Base-by-base conservation (phyloP, 441 rosid genomes). In the Mallotus japonicus region DNA sequence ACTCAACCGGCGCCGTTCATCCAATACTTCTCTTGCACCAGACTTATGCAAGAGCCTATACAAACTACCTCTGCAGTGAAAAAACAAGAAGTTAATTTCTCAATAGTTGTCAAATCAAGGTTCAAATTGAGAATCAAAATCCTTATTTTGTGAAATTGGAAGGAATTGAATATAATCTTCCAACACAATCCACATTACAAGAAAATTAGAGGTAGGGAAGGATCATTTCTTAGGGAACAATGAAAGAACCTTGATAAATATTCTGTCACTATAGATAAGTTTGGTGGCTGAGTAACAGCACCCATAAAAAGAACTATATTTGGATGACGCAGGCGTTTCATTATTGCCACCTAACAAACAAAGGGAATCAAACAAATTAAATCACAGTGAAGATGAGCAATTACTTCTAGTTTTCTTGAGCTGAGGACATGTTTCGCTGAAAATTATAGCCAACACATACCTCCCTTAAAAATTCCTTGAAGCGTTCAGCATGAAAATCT, bases 301-400 rank as follows among this genome's bases (percentile, higher is more conserved):
- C 99, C 99, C 99, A 96, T 96, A 77, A 93, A 96, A 65, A 96
- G 96, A 84, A 96, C 99, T 78, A 93, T 96, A 78, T 96, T 93
- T 76, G 99, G 99, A 87, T 96, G 99, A 65, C 99, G 89, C 69
- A 96, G 84, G 57, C 97, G 92, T 85, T 93, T 96, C 99, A 96
- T 96, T 77, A 96, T 92, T 57, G 96, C 87, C 85, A 96, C 99
- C 99, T 96, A 79, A 62, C 42, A 77, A 60, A 24, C 37, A 73
- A 77, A 76, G 42, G 62, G 72, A 70, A 60, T 28, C 28, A 75
- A 54, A 72, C 59, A 60, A 3, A 76, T 66, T 73, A 71, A 54
- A 73, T 69, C 67, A 78, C 77, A 76, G 74, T 59, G 69, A 70
- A 65, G 62, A 70, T 17, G 11, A 14, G 8, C 20, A 47, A 19